A percentile compares a stretch with the other conserved stretches of the same genome.
Evolutionary conservation across 129 eudicot genomes (phyloP).

Genomic region (Escallonia rubra): DNA sequence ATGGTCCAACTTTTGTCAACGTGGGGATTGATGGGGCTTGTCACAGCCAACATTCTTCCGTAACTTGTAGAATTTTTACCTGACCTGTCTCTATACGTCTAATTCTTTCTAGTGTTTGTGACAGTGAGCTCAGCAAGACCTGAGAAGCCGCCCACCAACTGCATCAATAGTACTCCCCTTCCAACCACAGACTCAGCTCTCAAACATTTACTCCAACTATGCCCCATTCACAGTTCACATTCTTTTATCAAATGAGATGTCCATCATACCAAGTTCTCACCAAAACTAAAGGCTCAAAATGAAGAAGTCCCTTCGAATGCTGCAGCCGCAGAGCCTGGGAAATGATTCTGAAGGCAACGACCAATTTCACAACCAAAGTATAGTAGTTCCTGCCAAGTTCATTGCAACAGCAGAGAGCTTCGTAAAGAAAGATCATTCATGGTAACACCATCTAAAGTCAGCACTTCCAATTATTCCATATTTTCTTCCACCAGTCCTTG

Average conservation of each 20-base stretch:
- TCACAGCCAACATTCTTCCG: constrained; percentile 27
- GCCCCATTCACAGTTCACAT: constrained; percentile 15
- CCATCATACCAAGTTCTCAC: not conserved
- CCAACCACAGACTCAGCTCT: constrained; percentile 35
- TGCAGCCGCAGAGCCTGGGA: constrained; percentile 15
- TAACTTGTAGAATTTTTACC: constrained; percentile 1
- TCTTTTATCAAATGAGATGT: not conserved
- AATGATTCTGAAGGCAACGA: constrained; percentile 21
- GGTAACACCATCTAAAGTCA: constrained; percentile 31
- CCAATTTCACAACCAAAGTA: constrained; percentile 26
- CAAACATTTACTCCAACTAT: constrained; percentile 18
- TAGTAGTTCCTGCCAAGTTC: constrained; percentile 29
- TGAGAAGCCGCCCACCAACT: constrained; percentile 20
- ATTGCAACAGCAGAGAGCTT: constrained; percentile 36
- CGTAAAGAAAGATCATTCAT: constrained; percentile 57
- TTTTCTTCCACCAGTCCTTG: too few relatives aligned
- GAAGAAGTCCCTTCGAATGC: constrained; percentile 18
- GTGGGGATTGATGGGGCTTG: constrained; percentile 21
- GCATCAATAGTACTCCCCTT: not conserved
- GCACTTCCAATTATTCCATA: not conserved
- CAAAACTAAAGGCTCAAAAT: not conserved
- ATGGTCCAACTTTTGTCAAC: constrained; percentile 15
- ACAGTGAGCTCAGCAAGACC: constrained; percentile 1
- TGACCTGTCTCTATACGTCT: constrained; percentile 5
- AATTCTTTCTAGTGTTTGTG: not conserved